A percentile compares a stretch with the other conserved stretches of the same genome.
phyloP scores from a whole-genome alignment of 441 rosid species.

The Populus hybrid region DNA sequence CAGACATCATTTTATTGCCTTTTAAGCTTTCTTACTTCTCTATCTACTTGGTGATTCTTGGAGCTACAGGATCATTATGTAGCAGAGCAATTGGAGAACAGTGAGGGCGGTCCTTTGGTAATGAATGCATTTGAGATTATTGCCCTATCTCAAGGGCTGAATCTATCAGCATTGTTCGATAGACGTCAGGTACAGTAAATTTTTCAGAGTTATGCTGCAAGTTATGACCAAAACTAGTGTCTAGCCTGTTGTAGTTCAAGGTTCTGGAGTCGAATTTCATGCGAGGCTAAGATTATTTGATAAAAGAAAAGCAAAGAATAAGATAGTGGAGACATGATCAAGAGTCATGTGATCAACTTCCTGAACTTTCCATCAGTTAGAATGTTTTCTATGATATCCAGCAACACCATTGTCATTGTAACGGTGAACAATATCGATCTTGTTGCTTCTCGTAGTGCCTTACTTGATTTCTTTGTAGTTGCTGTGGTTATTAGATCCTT shows the following conservation, averaged over 20 bases:
- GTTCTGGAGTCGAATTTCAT: neutral
- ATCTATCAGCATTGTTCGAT: conserved; percentile 84
- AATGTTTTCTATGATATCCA: neutral
- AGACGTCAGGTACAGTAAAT: conserved; percentile 59
- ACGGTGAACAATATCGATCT: neutral
- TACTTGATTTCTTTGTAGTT: neutral
- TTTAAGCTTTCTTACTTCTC: neutral
- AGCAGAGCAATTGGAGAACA: conserved; percentile 43
- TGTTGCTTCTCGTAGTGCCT: neutral
- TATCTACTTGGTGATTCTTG: conserved; percentile 14
- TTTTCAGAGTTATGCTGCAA: conserved; percentile 8
- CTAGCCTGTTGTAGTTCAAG: neutral
- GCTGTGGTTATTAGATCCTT: conserved; percentile 6
- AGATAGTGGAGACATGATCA: neutral
- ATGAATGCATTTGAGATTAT: conserved; percentile 99
- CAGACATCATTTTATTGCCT: neutral
- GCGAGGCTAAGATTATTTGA: neutral
- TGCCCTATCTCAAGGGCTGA: conserved; percentile 88
- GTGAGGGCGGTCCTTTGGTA: conserved; percentile 57
- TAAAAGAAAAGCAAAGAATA: too few species aligned
- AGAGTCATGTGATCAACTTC: neutral
- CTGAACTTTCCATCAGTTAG: neutral
- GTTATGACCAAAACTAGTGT: neutral
- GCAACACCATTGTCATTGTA: neutral
- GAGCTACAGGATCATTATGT: conserved; percentile 65